phyloP scores from a whole-genome alignment of 1,139 yeast species.

The Suhomyces maxii region DNA sequence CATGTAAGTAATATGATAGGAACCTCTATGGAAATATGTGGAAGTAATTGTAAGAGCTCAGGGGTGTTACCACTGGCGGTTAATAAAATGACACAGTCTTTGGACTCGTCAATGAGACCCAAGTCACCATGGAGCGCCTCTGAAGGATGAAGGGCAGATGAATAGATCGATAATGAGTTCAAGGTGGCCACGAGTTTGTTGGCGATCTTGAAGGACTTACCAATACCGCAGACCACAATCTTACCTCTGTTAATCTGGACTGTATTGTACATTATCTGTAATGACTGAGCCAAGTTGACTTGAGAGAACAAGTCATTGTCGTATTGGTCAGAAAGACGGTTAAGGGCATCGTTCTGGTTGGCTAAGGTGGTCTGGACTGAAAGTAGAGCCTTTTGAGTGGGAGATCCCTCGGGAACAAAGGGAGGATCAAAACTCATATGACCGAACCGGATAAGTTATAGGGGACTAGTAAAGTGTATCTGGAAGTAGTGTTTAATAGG shows the following conservation, averaged over 20 bases:
- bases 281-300: slow-evolving; percentile 48
- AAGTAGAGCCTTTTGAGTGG: slow-evolving; percentile 19
- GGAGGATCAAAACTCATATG: neutral
- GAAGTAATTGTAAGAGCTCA: slow-evolving; percentile 61
- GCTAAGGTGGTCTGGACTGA: slow-evolving; percentile 33
- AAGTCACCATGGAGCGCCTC: slow-evolving; percentile 93
- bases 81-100: slow-evolving; percentile 65
- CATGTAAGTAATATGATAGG: slow-evolving; percentile 69
- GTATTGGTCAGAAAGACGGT: slow-evolving; percentile 31
- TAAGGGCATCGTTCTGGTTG: slow-evolving; percentile 38
- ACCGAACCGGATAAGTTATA: neutral
- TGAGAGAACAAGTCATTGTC: slow-evolving; percentile 43
- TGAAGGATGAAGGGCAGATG: slow-evolving; percentile 72
- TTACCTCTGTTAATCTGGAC: slow-evolving; percentile 55
- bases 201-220: slow-evolving; percentile 80
- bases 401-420: neutral
- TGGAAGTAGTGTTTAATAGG: neutral
- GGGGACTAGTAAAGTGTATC: neutral
- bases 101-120: slow-evolving; percentile 60
- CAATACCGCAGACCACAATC: slow-evolving; percentile 76
- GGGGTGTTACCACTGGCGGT: slow-evolving; percentile 86
- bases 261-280: slow-evolving; percentile 53
- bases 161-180: slow-evolving; percentile 71
- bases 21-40: slow-evolving; percentile 54
- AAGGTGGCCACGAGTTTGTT: slow-evolving; percentile 77